These are phyloP conservation scores for Vitis labrusca DNA, from an alignment of 164 flowering plant genomes.

Conservation along the genomic window DNA sequence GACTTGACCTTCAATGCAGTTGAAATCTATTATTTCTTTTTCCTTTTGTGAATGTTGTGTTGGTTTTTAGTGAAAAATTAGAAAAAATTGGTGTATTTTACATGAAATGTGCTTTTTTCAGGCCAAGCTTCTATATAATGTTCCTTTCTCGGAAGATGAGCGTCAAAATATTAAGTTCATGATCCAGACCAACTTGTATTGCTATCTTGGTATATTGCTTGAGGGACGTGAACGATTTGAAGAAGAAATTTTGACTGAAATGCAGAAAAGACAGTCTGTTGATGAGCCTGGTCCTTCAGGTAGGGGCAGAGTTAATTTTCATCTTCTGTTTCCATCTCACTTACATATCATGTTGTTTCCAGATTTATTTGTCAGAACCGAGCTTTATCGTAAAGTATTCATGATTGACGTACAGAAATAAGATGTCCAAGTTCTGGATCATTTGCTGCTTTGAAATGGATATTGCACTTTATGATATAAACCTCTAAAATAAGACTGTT, in stretches of 20 bases:
- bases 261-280: slow-evolving; percentile 5
- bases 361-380: too few relatives aligned
- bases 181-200: slow-evolving; percentile 51
- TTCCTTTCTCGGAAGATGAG: slow-evolving; percentile 50
- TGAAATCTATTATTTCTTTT: too few relatives aligned
- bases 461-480: too few relatives aligned
- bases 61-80: neutral
- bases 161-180: slow-evolving; percentile 41
- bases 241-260: slow-evolving; percentile 31
- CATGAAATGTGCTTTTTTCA: slow-evolving; percentile 18
- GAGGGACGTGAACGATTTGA: slow-evolving; percentile 56
- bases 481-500: too few relatives aligned
- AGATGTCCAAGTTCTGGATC: too few relatives aligned
- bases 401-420: too few relatives aligned
- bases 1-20: too few relatives aligned
- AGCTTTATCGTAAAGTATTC: too few relatives aligned
- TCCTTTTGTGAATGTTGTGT: neutral
- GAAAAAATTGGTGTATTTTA: neutral
- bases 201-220: slow-evolving; percentile 46
- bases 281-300: slow-evolving; percentile 28
- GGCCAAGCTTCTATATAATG: slow-evolving; percentile 47
- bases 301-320: neutral
- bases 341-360: neutral
- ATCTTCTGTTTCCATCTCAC: neutral
- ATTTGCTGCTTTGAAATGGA: too few relatives aligned